Evolutionary conservation across 2,329 filamentous ascomycete genomes (phyloP).

Genomic region (Huntiella moniliformis): DNA sequence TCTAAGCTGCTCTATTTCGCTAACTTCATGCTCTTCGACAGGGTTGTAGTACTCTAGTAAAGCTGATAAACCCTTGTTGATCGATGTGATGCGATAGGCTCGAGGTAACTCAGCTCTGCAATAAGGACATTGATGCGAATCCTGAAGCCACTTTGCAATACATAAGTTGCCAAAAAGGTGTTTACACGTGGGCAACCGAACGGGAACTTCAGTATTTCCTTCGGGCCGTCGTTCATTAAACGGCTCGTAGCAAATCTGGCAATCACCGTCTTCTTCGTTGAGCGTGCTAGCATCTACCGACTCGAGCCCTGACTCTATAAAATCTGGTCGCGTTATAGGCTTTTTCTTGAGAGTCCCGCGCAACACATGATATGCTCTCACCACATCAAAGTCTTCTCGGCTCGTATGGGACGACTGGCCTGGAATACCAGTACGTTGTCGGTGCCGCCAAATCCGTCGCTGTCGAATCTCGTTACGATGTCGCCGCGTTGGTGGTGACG

Average conservation of each 20-base stretch:
- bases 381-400: too few species aligned
- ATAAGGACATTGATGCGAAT: constrained; percentile 44
- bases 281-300: too few species aligned
- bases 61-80: constrained; percentile 3
- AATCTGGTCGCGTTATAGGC: too few species aligned
- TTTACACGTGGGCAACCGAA: constrained; percentile 42
- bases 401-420: too few species aligned
- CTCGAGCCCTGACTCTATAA: too few species aligned
- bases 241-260: constrained; percentile 47
- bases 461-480: too few species aligned
- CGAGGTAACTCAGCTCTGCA: constrained; percentile 42
- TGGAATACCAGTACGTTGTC: too few species aligned
- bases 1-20: constrained; percentile 6
- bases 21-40: neutral
- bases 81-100: constrained; percentile 17
- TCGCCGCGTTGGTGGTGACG: too few species aligned
- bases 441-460: too few species aligned
- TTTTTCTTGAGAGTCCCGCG: too few species aligned
- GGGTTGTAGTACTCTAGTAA: constrained; percentile 6
- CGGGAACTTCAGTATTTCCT: constrained; percentile 34
- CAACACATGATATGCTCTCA: too few species aligned
- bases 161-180: constrained; percentile 46
- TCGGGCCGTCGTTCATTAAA: constrained; percentile 38
- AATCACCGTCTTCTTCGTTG: constrained; percentile 19
- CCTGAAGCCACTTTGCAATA: constrained; percentile 46